Evolutionary conservation across 208 protist genomes (phyloP), one percentile per base, ranked within the genome.

Genomic region (Leishmania martiniquensis): DNA sequence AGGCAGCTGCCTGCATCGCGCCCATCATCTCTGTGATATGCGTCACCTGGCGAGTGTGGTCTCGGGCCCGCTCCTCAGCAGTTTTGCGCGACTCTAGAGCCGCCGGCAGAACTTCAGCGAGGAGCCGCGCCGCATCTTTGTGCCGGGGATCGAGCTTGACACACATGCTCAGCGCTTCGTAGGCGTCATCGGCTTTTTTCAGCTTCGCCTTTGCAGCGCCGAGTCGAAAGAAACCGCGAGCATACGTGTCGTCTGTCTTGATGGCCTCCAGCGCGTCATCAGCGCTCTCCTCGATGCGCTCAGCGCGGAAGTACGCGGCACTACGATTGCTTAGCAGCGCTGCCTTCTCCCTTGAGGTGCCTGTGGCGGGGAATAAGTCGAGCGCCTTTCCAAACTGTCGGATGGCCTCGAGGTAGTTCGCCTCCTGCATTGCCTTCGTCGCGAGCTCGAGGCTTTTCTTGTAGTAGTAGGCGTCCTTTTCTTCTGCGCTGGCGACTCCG

Each of bases 381-480:
- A 97, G 78, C n/a, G 91, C 91, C 77, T 93, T 92, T 45, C 82
- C 78, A 65, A 93, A 97, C 72, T 94, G 88, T 12, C 92, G 91
- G 22, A 93, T 86, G 5, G 93, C 91, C 78, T 93, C 91, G 2
- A 83, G 22, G 72, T 90, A 96, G 69, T 89, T 89, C 7, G 82
- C 84, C 52, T 81, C 83, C 75, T 70, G 73, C 93, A 95, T 95
- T 15, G 93, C 89, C 75, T 84, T 91, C 57, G 86, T 94, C 4
- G 84, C 93, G 32, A 85, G 85, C 71, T 91, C 81, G 6, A 97
- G 79, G 65, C 89, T 92, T 59, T 92, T 93, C 2, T 79, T 73
- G 82, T 95, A 97, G 88, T 97, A 94, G 72, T 90, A 97, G 13
- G 80, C 78, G 47, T 94, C 86, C 25, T 80, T 74, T 12, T 72